Evolutionary conservation across 345 rosid genomes (phyloP).

Genomic region (Salix exigua): DNA sequence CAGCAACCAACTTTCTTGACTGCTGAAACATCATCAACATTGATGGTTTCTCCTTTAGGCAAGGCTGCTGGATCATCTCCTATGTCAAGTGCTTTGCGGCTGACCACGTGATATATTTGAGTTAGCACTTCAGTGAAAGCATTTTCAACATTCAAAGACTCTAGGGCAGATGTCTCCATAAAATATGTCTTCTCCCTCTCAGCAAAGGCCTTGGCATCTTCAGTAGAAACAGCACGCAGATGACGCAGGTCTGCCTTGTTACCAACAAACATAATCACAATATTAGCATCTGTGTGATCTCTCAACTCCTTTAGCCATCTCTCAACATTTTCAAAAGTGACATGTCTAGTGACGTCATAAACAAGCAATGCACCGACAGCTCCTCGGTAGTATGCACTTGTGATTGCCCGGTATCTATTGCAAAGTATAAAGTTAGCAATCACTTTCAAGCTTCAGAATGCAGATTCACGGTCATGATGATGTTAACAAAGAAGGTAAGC

Average conservation of each 20-base stretch:
- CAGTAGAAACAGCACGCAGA: conserved; percentile 66
- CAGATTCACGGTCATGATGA: neutral
- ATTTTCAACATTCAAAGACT: conserved; percentile 72
- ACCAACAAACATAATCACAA: conserved; percentile 86
- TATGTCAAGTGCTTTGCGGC: conserved; percentile 76
- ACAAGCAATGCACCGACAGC: conserved; percentile 83
- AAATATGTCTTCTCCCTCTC: conserved; percentile 69
- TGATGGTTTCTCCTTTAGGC: conserved; percentile 78
- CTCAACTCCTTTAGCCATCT: conserved; percentile 90
- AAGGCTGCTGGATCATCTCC: conserved; percentile 80
- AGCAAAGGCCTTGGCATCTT: conserved; percentile 62
- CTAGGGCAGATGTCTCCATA: conserved; percentile 90
- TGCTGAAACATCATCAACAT: conserved; percentile 70
- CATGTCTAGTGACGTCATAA: conserved; percentile 78
- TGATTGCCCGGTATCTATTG: conserved; percentile 76
- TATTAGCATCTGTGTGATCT: conserved; percentile 77
- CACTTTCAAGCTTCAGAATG: neutral
- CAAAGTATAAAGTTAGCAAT: conserved; percentile 3
- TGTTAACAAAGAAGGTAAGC: neutral
- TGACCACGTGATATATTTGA: conserved; percentile 69
- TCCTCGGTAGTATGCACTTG: conserved; percentile 88
- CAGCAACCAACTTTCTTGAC: conserved; percentile 79
- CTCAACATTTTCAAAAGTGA: conserved; percentile 81
- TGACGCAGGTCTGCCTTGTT: conserved; percentile 92
- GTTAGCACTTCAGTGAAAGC: conserved; percentile 82